Percentiles rank a stretch among this genome's conserved stretches.
Evolutionary conservation across 805 yeast genomes (phyloP).

Genomic region (Myxozyma melibiosi): DNA sequence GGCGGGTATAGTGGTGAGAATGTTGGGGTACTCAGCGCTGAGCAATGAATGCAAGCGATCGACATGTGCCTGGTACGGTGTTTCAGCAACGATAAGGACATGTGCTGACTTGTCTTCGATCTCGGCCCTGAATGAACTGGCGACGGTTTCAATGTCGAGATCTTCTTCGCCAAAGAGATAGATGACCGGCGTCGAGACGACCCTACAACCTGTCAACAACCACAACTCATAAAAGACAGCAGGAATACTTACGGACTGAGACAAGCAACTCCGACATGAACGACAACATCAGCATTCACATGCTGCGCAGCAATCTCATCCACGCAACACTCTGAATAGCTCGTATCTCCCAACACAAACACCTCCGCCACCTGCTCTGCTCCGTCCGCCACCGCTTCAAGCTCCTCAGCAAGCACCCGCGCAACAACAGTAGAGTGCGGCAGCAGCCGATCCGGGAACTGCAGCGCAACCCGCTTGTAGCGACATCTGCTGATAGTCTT

Average conservation of each 20-base stretch:
- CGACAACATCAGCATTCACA: constrained; percentile 77
- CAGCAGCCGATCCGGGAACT: constrained; percentile 83
- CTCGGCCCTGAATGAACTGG: constrained; percentile 47
- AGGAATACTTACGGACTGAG: constrained; percentile 55
- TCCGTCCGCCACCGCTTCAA: constrained; percentile 14
- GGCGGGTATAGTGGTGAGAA: not conserved
- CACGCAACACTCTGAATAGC: constrained; percentile 92
- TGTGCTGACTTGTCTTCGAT: constrained; percentile 49
- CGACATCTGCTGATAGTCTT: constrained; percentile 31
- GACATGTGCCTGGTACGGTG: constrained; percentile 30
- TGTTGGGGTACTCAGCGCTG: constrained; percentile 15
- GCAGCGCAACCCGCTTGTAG: constrained; percentile 63
- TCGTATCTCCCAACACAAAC: constrained; percentile 92
- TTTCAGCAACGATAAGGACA: constrained; percentile 42
- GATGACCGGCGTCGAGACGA: constrained; percentile 69
- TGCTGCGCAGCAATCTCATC: constrained; percentile 98
- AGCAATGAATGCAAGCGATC: constrained; percentile 11
- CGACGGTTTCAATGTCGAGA: constrained; percentile 49
- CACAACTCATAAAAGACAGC: not conserved
- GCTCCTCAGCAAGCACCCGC: constrained; percentile 42
- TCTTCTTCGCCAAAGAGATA: constrained; percentile 77
- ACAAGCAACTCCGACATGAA: constrained; percentile 96
- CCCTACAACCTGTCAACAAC: constrained; percentile 33
- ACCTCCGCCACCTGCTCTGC: constrained; percentile 41
- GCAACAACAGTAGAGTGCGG: constrained; percentile 76